phyloP scores from a whole-genome alignment of 176 grass and related monocot genomes.

The Metroxylon sagu region DNA sequence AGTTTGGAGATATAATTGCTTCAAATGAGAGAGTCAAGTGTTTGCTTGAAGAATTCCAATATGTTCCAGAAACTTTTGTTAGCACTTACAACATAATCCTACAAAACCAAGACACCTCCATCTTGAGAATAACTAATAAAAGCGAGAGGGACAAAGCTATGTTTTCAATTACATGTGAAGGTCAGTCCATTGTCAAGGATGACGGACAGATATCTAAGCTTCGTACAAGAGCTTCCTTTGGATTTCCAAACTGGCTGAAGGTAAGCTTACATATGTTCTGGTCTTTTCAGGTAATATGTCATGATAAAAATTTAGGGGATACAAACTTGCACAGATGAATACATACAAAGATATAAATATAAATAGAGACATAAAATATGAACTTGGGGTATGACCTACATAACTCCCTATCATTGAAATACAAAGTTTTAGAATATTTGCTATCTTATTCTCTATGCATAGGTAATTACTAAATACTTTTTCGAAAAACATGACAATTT shows the following conservation, averaged over 20 bases:
- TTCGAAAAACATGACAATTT: too few relatives aligned
- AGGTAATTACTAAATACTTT: too few relatives aligned
- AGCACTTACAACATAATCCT: conserved; percentile 40
- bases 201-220: conserved; percentile 11
- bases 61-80: conserved; percentile 50
- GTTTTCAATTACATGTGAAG: conserved; percentile 44
- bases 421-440: too few relatives aligned
- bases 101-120: conserved; percentile 35
- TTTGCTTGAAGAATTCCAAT: conserved; percentile 33
- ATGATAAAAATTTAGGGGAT: too few relatives aligned
- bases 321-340: too few relatives aligned
- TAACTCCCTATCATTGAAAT: too few relatives aligned
- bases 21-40: conserved; percentile 39
- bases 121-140: conserved; percentile 64
- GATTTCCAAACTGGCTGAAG: conserved; percentile 80
- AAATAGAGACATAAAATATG: too few relatives aligned
- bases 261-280: conserved; percentile 21
- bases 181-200: conserved; percentile 12
- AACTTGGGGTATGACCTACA: too few relatives aligned
- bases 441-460: too few relatives aligned
- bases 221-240: conserved; percentile 18
- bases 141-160: conserved; percentile 29
- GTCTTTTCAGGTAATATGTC: neutral
- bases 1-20: conserved; percentile 58
- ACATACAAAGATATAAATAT: too few relatives aligned